Conservation (phyloP, 2,329 filamentous ascomycete species). For the Tolypocladium cylindrosporum region DNA sequence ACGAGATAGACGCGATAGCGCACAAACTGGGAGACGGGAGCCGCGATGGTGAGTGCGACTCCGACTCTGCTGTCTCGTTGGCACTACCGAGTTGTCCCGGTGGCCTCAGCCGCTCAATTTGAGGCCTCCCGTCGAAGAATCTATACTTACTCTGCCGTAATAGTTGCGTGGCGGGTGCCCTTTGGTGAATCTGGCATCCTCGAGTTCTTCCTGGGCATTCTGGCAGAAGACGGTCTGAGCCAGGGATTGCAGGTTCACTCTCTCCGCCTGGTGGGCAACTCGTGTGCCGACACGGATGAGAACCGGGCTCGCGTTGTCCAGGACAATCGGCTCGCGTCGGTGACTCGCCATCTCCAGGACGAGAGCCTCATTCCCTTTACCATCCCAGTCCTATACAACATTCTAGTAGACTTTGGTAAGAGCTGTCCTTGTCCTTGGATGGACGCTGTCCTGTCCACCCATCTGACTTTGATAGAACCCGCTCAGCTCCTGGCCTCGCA, state of each 20-base stretch:
- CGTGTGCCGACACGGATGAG: constrained; percentile 53
- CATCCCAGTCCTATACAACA: constrained; percentile 52
- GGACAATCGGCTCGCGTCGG: constrained; percentile 32
- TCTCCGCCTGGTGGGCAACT: constrained; percentile 50
- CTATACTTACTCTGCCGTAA: background rate
- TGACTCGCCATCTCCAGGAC: constrained; percentile 38
- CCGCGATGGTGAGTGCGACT: constrained; percentile 37
- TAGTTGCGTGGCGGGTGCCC: constrained; percentile 46
- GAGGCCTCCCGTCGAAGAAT: background rate
- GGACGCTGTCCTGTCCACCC: background rate
- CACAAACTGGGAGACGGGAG: constrained; percentile 46
- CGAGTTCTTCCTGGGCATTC: constrained; percentile 41
- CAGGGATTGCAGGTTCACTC: constrained; percentile 40
- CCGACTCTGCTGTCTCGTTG: background rate
- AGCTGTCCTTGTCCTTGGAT: background rate
- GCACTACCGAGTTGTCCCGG: background rate
- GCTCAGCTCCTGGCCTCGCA: constrained; percentile 47
- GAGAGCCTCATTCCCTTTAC: constrained; percentile 39
- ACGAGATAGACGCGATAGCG: constrained; percentile 34
- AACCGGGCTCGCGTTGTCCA: constrained; percentile 47
- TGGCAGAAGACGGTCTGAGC: constrained; percentile 27
- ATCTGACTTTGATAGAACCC: constrained; percentile 31
- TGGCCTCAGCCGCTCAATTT: background rate
- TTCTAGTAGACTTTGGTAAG: constrained; percentile 54
- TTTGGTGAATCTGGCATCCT: constrained; percentile 49